Base-by-base conservation (phyloP, 2,329 filamentous ascomycete species). In the Nannizzia gypsea region DNA sequence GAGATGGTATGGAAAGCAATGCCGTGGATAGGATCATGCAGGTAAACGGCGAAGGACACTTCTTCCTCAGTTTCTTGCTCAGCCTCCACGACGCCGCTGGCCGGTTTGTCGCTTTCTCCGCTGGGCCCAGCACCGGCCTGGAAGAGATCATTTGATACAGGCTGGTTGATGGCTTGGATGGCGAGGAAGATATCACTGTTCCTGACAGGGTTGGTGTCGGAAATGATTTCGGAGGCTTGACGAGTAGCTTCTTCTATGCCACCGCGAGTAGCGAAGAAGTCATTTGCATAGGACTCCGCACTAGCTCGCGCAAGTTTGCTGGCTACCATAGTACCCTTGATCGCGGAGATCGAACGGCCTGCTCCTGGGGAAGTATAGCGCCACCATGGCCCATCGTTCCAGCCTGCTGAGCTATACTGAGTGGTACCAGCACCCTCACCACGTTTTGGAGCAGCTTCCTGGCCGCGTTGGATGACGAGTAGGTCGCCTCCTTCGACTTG, bases 321-420 rank as follows among this genome's bases (percentile, higher is more conserved):
- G 61, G 89, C 93, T 72, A 95, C 92, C 11, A 85, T 80, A 0
- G 93, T 74, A 11, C 93, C 92, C 64, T 85, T 86, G 56, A 97
- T 86, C 1, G 87, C 77, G 58, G 89, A 88, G 6, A 97, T 79
- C 67, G 89, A 89, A 60, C 93, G 86, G 60, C 86, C 70, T 81
- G 83, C 56, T 76, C 79, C 72, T 85, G 85, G 65, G 1, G 71
- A 73, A 15, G 74, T 68, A 8, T 70, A 74, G 31, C 91, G 84
- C 92, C 93, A 99, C 93, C 93, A 99, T 2, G 93, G 93, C 0
- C 93, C 93, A 67, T 97, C 92, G 55, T 85, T 87, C 91, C 93
- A 99, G 61, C 78, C 80, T 15, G 68, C 69, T 6, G 69, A 70
- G 6, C 67, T 63, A 24, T 36, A 60, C 8, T 59, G 58, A 20